Evolutionary conservation across 2,329 filamentous ascomycete genomes (phyloP), one percentile per base, ranked within the genome.

Genomic region (Alternaria tenuissima): DNA sequence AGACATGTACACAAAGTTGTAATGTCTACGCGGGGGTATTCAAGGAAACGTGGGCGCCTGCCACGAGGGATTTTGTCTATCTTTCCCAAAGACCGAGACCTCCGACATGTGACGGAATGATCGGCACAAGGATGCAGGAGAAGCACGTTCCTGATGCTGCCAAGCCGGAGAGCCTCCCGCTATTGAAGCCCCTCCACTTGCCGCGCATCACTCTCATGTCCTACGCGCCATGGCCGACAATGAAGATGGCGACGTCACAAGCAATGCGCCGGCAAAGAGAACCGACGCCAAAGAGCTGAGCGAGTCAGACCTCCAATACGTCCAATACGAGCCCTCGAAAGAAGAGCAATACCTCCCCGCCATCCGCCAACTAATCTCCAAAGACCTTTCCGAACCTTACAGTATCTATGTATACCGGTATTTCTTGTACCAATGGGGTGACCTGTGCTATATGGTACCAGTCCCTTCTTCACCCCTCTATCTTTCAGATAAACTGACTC

Each of bases 381-480:
- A 94, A 73, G 95, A 98, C 76, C 86, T 99, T 51, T 98, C 94
- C 69, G 95, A 99, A 79, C 95, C 95, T 1, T 99, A 99, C 79
- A 98, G 94, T 81, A 98, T 99, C 77, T 99, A 99, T 82, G 95
- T 99, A 59, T 99, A 98, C 79, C 89, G 95, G 32, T 99, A 99
- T 79, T 99, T 99, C 73, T 83, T 99, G 18, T 97, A 96, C 76
- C 93, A 98, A 86, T 99, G 95, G 95, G 91, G 92, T 5, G 91
- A 98, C 75, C 83, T 99, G n/a, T 99, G 95, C 80, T 98, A 93
- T 80, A 92, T 98, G 89, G 93, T 94, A 81, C 36, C 24, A 18
- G 3, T 46, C 32, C 28, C 16, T 9, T 12, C 44, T 28, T 36
- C 55, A 6, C 22, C 30, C 12, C 24, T 14, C n/a, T 16, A 32